phyloP scores from a whole-genome alignment of 169 alveolate genomes.

The Plasmodium gonderi region DNA sequence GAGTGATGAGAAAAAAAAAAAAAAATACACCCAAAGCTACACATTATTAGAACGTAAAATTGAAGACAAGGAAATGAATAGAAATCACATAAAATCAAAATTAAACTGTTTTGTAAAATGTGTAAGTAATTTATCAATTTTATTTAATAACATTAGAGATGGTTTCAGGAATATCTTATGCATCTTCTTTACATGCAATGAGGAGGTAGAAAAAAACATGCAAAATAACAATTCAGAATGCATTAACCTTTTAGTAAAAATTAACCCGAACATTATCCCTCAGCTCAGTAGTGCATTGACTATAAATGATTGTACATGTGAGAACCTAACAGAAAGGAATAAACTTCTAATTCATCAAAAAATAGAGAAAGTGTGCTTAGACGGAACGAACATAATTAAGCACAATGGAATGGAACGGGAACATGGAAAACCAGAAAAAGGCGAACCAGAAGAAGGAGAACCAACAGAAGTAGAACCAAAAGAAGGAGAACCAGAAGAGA shows the following conservation, averaged over 20 bases:
- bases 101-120: conserved; percentile 12
- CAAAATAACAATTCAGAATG: background rate
- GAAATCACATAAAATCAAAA: background rate
- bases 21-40: background rate
- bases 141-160: conserved; percentile 3
- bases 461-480: too few species aligned
- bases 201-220: background rate
- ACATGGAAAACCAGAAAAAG: too few species aligned
- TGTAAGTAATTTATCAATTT: conserved; percentile 1
- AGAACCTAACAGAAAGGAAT: conserved; percentile 9
- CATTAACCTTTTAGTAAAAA: conserved; percentile 22
- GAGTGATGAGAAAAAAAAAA: conserved; percentile 2
- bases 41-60: background rate
- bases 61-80: background rate
- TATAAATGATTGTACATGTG: conserved; percentile 19
- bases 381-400: background rate
- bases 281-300: background rate
- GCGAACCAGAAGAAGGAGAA: too few species aligned
- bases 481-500: background rate
- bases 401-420: background rate
- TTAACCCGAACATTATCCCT: conserved; percentile 23
- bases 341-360: conserved; percentile 17
- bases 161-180: conserved; percentile 5
- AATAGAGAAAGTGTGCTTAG: conserved; percentile 5
- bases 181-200: conserved; percentile 8